Base-by-base conservation (phyloP, 148 eudicot species). In the Oxyria digyna region DNA sequence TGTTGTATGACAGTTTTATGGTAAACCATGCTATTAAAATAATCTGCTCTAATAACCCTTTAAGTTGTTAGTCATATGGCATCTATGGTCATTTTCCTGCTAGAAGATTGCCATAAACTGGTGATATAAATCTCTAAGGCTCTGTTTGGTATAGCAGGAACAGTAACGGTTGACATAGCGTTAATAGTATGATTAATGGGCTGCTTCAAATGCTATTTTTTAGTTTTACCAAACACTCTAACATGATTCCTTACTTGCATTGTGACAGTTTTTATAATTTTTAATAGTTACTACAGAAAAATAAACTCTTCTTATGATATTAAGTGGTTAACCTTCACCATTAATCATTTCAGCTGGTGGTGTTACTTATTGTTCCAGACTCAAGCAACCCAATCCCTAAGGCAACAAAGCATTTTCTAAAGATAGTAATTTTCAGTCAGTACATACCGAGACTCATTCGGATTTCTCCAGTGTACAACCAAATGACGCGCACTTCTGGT, bases 401-500 rank as follows among this genome's bases (percentile, higher is more conserved):
- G 15, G 62, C 62, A 9, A 54, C 62, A 24, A 54, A 54, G 31
- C 62, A 54, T 8, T 52, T 81, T 73, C 70, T 93, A 71, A 83
- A 85, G 77, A 62, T 72, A 69, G 84, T 86, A 26, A 73, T 93
- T 8, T 71, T 82, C 45, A 12, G 64, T n/a, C 98, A 93, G 46
- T 86, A 83, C 45, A 55, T 83, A 10, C 98, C 96, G 17, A 78
- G 98, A 67, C 11, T 87, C 43, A 31, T 83, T 31, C 84, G 96
- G 14, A 83, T 89, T 9, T 73, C 46, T 72, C 96, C 96, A 11
- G 77, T 89, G 43, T 81, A 77, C 67, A 83, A 81, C 42, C 88
- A 87, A 75, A 87, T 93, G 46, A 85, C 86, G 0, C 78, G 85
- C 62, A 85, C 85, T 35, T 85, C 98, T 38, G 98, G 98, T 74